Evolutionary conservation across 352 stramenopile species (phyloP), one percentile per base, ranked within the genome.

Genomic region (Globisporangium spiculum): DNA sequence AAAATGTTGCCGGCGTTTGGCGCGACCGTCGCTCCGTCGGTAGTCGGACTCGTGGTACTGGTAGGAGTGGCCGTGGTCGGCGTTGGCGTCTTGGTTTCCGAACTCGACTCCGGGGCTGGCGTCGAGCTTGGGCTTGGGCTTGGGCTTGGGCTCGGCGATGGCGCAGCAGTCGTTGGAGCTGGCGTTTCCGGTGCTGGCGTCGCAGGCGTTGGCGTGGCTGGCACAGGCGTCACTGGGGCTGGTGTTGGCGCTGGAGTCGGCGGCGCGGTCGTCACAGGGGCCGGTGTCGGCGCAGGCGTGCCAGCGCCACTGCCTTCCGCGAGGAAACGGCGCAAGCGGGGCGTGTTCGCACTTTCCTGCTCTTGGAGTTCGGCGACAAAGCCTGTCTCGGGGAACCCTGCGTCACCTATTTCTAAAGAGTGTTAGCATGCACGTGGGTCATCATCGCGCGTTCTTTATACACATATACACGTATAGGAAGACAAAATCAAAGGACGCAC

Each of bases 241-340:
- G 69, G 76, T 62, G 53, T 77, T 64, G 57, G 48, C 12, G 68
- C 62, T 12, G 73, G 50, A 1, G 73, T 57, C 8, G 63, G 55
- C 2, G 74, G 46, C 48, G 74, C 46, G 4, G 74, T 65, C 2
- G 64, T 65, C 8, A 53, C 38, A 0, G 70, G 62, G 7, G 70
- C 56, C 3, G 78, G 36, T 20, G 79, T 73, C 26, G 74, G 65
- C 16, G 46, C 18, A 16, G 72, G 32, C 0, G 72, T 70, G 9
- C 63, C 52, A 20, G 22, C 27, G 6, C 30, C 4, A 14, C 24
- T 24, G 8, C 54, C 63, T 30, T 56, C 60, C 24, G 36, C 60
- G 14, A 67, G 66, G 26, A 52, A 58, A 14, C 67, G 67, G 14
- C 60, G 60, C 59, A 72, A 20, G 16, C 9, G 67, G 32, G 1